Base-by-base conservation (phyloP, 345 rosid genomes). In the Hirschfeldia incana region DNA sequence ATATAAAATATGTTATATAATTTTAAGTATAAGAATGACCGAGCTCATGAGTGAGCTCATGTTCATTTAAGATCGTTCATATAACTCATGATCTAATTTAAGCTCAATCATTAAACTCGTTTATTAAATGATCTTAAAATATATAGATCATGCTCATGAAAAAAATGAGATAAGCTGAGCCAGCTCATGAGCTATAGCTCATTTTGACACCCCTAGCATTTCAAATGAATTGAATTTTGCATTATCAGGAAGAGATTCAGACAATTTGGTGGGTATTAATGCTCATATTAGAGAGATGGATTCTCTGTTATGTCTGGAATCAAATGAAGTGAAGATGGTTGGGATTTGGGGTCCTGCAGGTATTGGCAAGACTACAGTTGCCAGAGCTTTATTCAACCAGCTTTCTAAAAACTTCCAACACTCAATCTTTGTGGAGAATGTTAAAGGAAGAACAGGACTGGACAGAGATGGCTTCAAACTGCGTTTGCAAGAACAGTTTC, bases 401-500 rank as follows among this genome's bases (percentile, higher is more conserved):
- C 51, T 44, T 44, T 44, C 51, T 44, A 11, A 2, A 44, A 44
- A 11, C 51, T 44, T 44, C 15, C 51, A 44, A 44, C 51, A 44
- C 51, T 10, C 51, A 11, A 44, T 12, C 51, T 44, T 44, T 44
- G 51, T 44, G 51, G 51, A 44, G 51, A 44, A 12, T 44, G n/a
- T 44, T 11, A 44, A 3, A 5, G 51, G 51, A 11, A 44, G 51
- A 44, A 3, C 51, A 44, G 15, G 4, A 3, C 51, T 44, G 12
- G 46, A 39, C 11, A 8, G 11, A 39, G 11, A 39, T 39, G 46
- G 46, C 46, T 39, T 39, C 46, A 46, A 57, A 9, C 6, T 65
- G 15, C 15, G 32, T 17, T 65, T 78, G 33, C 62, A 79, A 67
- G 63, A 67, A 66, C 74, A 58, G 59, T 42, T 73, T 55, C 78